Conservation (phyloP, 805 yeast genomes). For the Metschnikowia orientalis region DNA sequence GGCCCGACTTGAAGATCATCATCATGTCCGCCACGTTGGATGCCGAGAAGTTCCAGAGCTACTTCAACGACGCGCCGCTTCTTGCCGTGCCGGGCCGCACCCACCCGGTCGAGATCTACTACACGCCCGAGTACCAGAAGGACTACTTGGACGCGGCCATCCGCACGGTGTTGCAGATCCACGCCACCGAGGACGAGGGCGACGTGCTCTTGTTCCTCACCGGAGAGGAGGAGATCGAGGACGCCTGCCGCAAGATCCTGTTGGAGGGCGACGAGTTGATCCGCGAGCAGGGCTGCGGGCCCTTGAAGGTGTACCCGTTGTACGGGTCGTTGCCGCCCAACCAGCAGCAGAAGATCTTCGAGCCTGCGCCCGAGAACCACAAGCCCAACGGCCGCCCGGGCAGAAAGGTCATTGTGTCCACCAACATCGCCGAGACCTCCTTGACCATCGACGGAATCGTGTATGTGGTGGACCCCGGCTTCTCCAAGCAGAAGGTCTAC, state of each 20-base stretch:
- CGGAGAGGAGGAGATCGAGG: conserved; percentile 98
- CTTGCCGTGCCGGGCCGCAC: conserved; percentile 98
- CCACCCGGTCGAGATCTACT: conserved; percentile 93
- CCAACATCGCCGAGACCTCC: conserved; percentile 97
- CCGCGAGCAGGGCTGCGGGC: conserved; percentile 89
- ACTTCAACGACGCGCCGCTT: conserved; percentile 88
- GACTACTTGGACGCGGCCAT: conserved; percentile 94
- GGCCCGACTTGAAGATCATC: conserved; percentile 86
- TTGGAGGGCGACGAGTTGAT: conserved; percentile 85
- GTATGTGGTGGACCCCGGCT: conserved; percentile 96
- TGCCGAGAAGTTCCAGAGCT: conserved; percentile 90
- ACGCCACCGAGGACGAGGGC: conserved; percentile 93
- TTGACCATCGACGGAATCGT: conserved; percentile 97
- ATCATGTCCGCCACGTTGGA: conserved; percentile 98
- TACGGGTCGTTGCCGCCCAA: conserved; percentile 96
- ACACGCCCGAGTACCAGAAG: conserved; percentile 94
- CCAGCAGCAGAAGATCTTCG: conserved; percentile 91
- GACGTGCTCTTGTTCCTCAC: conserved; percentile 83
- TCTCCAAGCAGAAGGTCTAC: conserved; percentile 92
- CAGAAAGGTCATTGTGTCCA: conserved; percentile 84
- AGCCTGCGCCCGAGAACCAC: conserved; percentile 77
- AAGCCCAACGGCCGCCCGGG: conserved; percentile 85
- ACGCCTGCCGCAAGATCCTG: conserved; percentile 84
- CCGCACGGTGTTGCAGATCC: conserved; percentile 91
- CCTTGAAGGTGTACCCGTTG: conserved; percentile 82